These are phyloP conservation scores for Xylona heveae DNA, from an alignment of 495 filamentous ascomycete genomes.

Conservation along the genomic window DNA sequence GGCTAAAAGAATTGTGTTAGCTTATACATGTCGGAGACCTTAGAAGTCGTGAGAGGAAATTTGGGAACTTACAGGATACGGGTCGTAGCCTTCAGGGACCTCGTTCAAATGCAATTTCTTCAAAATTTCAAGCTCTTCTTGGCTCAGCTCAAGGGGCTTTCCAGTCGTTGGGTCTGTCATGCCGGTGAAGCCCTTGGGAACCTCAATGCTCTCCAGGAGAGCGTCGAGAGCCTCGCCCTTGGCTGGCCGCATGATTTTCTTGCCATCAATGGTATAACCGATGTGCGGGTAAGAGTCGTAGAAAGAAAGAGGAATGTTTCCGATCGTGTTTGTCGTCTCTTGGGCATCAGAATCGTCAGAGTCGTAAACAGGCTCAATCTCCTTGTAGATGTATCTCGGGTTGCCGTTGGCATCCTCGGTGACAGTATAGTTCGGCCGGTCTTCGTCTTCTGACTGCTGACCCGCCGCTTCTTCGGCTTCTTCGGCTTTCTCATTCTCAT, in stretches of 20 bases:
- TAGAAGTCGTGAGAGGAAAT: no score
- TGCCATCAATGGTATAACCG: constrained; percentile 96
- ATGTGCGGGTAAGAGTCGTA: constrained; percentile 98
- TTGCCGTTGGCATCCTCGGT: constrained; percentile 53
- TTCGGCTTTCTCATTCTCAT: constrained; percentile 14
- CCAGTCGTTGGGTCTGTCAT: constrained; percentile 84
- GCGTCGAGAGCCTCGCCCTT: constrained; percentile 88
- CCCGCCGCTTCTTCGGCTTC: constrained; percentile 6
- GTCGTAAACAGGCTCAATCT: constrained; percentile 90
- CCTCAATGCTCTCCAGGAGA: constrained; percentile 82
- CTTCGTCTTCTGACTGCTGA: constrained; percentile 17
- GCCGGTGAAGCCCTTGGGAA: constrained; percentile 97
- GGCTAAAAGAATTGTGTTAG: constrained; percentile 33
- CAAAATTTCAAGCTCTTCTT: constrained; percentile 75
- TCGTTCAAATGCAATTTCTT: constrained; percentile 83
- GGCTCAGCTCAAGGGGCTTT: constrained; percentile 69
- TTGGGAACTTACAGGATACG: constrained; percentile 40
- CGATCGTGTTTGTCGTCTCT: constrained; percentile 71
- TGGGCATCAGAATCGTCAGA: constrained; percentile 80
- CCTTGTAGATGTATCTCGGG: constrained; percentile 54
- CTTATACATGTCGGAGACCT: background rate
- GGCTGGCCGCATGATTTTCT: constrained; percentile 88
- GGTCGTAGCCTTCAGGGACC: constrained; percentile 72
- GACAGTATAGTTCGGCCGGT: constrained; percentile 32
- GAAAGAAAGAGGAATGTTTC: constrained; percentile 79